Conservation (phyloP, 2,329 filamentous ascomycete species). For the Pezicula radicicola region DNA sequence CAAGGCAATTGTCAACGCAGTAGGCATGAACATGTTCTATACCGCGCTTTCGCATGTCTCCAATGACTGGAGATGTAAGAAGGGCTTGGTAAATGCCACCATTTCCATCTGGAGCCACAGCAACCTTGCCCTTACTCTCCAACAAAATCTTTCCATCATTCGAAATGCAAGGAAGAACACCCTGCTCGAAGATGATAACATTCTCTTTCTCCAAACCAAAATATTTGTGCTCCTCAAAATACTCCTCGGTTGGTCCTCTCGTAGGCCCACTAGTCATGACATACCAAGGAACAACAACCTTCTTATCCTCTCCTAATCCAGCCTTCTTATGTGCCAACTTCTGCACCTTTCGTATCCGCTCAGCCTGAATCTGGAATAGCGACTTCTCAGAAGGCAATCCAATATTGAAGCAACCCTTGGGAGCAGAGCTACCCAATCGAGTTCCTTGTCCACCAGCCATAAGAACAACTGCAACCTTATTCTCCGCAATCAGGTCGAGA, state of each 20-base stretch:
- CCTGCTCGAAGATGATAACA: constrained; percentile 93
- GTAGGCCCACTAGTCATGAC: constrained; percentile 99
- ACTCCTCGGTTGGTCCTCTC: constrained; percentile 84
- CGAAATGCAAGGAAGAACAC: constrained; percentile 92
- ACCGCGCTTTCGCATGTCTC: constrained; percentile 84
- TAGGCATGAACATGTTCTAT: constrained; percentile 96
- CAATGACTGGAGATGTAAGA: constrained; percentile 73
- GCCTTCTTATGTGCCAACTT: constrained; percentile 71
- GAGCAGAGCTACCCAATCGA: constrained; percentile 86
- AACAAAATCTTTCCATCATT: constrained; percentile 97
- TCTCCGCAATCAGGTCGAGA: constrained; percentile 61
- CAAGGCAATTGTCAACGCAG: constrained; percentile 99
- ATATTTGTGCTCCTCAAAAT: constrained; percentile 86
- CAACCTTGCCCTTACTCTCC: constrained; percentile 84
- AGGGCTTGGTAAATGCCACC: constrained; percentile 95
- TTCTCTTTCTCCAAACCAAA: constrained; percentile 87
- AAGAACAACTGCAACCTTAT: constrained; percentile 80
- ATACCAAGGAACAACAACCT: constrained; percentile 86
- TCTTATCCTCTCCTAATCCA: constrained; percentile 49
- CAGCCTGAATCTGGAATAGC: constrained; percentile 95
- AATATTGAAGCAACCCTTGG: constrained; percentile 98
- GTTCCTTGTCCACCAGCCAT: constrained; percentile 98
- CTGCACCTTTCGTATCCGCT: constrained; percentile 87
- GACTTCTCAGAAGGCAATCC: constrained; percentile 90
- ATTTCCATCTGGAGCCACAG: constrained; percentile 95